Evolutionary conservation across 169 alveolate genomes (phyloP).

Genomic region (Perkinsus olseni): DNA sequence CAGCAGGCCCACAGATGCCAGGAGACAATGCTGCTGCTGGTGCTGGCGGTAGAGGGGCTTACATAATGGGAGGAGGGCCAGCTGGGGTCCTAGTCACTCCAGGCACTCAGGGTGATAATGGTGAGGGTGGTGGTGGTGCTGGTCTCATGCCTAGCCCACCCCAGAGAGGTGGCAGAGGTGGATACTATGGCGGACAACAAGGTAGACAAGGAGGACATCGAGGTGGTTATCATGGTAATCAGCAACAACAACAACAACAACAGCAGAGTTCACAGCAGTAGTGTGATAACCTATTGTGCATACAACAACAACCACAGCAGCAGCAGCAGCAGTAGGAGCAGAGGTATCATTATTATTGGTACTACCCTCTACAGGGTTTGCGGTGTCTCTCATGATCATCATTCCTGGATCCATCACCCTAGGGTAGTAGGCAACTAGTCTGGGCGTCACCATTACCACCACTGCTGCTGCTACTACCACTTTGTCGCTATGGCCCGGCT

Average conservation of each 20-base stretch:
- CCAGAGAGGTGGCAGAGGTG: background rate
- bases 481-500: too few relatives aligned
- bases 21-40: background rate
- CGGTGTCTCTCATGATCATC: background rate
- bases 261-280: background rate
- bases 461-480: too few relatives aligned
- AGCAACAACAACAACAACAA: background rate
- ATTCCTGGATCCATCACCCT: too few relatives aligned
- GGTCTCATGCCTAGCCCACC: background rate
- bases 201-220: background rate
- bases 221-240: background rate
- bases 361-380: background rate
- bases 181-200: background rate
- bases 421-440: too few relatives aligned
- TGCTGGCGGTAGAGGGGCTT: background rate
- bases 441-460: too few relatives aligned
- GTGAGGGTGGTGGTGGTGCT: background rate
- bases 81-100: background rate
- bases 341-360: background rate
- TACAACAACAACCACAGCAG: background rate
- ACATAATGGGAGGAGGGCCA: background rate
- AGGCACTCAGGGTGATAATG: background rate
- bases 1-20: background rate
- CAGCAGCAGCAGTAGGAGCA: background rate
- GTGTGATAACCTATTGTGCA: background rate